These are phyloP conservation scores for Syzygium jambos DNA, from an alignment of 345 rosid species.

Conservation along the genomic window DNA sequence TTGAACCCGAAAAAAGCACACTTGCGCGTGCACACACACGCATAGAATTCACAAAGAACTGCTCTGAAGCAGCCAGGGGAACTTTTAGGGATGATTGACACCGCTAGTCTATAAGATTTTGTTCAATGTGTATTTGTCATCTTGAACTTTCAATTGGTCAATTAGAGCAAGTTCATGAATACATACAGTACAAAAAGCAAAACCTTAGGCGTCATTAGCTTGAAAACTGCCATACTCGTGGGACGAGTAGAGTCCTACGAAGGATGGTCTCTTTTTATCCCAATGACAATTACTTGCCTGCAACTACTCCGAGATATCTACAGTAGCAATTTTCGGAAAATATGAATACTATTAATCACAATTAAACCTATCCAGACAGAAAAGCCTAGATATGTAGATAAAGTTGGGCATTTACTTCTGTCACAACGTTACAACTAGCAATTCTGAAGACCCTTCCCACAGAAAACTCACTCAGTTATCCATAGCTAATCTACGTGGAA, in stretches of 20 bases:
- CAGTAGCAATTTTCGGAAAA: background rate
- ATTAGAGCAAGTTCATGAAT: background rate
- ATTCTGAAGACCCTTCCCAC: background rate
- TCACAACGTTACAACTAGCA: background rate
- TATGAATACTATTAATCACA: background rate
- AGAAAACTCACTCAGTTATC: background rate
- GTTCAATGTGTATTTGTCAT: background rate
- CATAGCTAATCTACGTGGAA: slow-evolving; percentile 1
- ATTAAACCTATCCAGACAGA: background rate
- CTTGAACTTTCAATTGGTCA: background rate
- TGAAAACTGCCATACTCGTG: background rate
- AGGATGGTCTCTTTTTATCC: background rate
- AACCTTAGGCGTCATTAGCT: background rate
- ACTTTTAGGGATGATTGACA: background rate
- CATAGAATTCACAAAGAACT: background rate
- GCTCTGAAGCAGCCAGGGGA: background rate
- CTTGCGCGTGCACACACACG: background rate
- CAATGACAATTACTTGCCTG: background rate
- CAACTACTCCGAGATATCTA: background rate
- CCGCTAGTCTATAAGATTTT: background rate
- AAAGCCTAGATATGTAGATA: background rate
- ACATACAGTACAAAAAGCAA: background rate
- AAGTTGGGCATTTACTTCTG: background rate
- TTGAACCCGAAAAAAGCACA: background rate
- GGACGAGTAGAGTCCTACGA: too few species aligned